A percentile compares a stretch with the other conserved stretches of the same genome.
Evolutionary conservation across 305 asterid genomes (phyloP).

Genomic region (Plantago lanceolata): DNA sequence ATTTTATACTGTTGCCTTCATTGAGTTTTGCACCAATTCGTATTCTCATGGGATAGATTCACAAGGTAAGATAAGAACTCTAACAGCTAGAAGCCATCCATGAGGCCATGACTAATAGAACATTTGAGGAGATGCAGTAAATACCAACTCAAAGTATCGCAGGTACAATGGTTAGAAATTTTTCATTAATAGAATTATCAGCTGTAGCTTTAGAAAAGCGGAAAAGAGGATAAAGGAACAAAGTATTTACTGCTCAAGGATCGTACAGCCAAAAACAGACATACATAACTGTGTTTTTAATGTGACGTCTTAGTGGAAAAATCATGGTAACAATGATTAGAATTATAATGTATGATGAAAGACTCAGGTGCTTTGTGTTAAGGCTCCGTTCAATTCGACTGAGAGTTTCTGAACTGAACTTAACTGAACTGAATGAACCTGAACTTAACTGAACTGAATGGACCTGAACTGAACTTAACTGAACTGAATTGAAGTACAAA

Average conservation of each 20-base stretch:
- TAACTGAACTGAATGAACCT: no score
- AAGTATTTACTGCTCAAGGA: not conserved
- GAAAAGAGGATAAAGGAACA: not conserved
- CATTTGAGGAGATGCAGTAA: not conserved
- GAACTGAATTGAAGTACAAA: no score
- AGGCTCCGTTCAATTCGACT: no score
- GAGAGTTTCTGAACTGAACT: no score
- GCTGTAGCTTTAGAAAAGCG: not conserved
- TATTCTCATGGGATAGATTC: not conserved
- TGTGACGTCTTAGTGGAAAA: not conserved
- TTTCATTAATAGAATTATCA: not conserved
- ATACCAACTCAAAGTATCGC: not conserved
- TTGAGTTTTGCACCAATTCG: not conserved
- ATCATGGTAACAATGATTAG: no score
- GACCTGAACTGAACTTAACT: no score
- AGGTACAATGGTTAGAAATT: not conserved
- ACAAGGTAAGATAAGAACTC: no score
- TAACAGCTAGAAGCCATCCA: not conserved
- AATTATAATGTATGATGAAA: not conserved
- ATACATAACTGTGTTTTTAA: not conserved
- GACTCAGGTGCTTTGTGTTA: not conserved
- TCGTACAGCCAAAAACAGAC: not conserved
- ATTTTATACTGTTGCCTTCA: not conserved
- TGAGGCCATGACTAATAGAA: not conserved
- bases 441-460: no score